Conservation (phyloP, 1,139 yeast species). For the Yamadazyma mexicana region DNA sequence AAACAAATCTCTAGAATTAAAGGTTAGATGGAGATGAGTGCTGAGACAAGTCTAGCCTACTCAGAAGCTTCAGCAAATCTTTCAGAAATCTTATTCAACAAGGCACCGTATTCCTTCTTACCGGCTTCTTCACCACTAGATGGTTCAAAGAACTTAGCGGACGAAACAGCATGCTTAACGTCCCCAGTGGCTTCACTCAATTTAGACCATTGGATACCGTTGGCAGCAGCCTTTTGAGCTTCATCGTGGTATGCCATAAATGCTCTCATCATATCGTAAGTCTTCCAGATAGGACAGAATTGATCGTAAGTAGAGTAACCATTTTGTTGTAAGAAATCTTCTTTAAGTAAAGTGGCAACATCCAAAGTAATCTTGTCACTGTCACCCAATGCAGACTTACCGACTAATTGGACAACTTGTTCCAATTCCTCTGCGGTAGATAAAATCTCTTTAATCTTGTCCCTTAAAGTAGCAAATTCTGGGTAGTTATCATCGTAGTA, state of each 20-base stretch:
- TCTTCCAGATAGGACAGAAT: constrained; percentile 99
- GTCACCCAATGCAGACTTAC: constrained; percentile 96
- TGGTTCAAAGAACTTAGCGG: constrained; percentile 96
- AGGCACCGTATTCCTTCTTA: constrained; percentile 71
- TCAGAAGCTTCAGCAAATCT: constrained; percentile 95
- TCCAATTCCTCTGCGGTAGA: constrained; percentile 97
- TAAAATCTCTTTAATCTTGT: constrained; percentile 87
- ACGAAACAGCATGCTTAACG: constrained; percentile 89
- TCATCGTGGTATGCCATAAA: constrained; percentile 90
- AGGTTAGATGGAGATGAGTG: constrained; percentile 1
- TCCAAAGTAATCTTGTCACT: constrained; percentile 95
- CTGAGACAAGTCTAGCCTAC: constrained; percentile 30
- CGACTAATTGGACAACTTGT: constrained; percentile 98
- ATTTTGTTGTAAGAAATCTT: constrained; percentile 97
- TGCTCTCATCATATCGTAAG: constrained; percentile 96
- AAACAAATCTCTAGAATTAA: constrained; percentile 5
- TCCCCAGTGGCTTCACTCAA: constrained; percentile 85
- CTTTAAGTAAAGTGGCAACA: constrained; percentile 87
- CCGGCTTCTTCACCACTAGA: constrained; percentile 82
- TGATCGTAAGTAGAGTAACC: constrained; percentile 98
- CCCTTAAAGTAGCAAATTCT: constrained; percentile 87
- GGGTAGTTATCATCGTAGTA: constrained; percentile 86
- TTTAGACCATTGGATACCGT: constrained; percentile 94
- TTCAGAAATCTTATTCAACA: constrained; percentile 76
- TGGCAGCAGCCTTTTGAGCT: constrained; percentile 94